A percentile compares a stretch with the other conserved stretches of the same genome.
These are phyloP conservation scores for Brassica rapa DNA, from an alignment of 345 rosid species.

Conservation along the genomic window DNA sequence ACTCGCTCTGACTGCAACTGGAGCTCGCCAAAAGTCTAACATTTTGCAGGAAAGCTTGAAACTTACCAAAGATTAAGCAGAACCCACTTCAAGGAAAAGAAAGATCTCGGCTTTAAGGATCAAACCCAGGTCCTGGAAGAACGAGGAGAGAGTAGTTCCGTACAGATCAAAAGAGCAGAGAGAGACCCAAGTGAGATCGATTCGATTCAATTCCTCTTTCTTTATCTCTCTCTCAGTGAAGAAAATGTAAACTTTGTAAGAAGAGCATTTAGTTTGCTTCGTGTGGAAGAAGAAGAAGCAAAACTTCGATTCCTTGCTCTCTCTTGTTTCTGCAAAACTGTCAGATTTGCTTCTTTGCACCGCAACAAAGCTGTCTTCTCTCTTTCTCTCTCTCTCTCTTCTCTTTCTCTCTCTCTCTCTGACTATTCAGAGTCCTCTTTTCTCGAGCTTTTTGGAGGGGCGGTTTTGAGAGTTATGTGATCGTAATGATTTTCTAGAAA, in stretches of 20 bases:
- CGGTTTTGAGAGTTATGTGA: conserved; percentile 36
- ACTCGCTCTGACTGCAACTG: conserved; percentile 7
- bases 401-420: neutral
- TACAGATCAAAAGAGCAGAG: conserved; percentile 37
- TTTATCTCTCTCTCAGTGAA: conserved; percentile 13
- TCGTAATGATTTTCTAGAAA: conserved; percentile 37
- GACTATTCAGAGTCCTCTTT: conserved; percentile 21
- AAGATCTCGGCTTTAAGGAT: conserved; percentile 35
- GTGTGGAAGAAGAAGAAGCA: conserved; percentile 16
- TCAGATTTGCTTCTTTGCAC: conserved; percentile 44
- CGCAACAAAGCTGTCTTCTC: conserved; percentile 36
- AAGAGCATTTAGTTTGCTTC: conserved; percentile 34
- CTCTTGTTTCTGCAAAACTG: conserved; percentile 25
- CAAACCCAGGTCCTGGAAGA: conserved; percentile 35
- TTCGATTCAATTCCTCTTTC: conserved; percentile 14
- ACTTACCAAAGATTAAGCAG: conserved; percentile 29
- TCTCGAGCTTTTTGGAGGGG: conserved; percentile 20
- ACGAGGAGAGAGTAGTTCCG: conserved; percentile 16
- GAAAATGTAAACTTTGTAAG: neutral
- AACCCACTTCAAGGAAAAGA: conserved; percentile 14
- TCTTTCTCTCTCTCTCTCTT: neutral
- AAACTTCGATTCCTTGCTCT: conserved; percentile 42
- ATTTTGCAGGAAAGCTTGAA: conserved; percentile 19
- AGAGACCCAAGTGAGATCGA: conserved; percentile 35
- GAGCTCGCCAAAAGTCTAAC: conserved; percentile 26